These are phyloP conservation scores for Boletus rubroflammeus DNA, from an alignment of 768 basidiomycete genomes.

Conservation along the genomic window DNA sequence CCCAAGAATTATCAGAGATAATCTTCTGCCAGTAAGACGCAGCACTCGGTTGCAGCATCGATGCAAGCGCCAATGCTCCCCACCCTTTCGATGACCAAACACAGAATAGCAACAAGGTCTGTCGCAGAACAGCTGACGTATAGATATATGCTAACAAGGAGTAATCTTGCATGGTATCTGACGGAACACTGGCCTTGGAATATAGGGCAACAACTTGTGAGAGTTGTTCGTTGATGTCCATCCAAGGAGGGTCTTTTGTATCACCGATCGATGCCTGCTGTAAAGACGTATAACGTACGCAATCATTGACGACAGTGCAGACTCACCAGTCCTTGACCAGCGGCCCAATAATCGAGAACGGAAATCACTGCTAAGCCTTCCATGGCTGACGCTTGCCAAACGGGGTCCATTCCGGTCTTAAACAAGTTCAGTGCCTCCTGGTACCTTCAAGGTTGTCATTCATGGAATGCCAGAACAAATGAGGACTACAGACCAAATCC, in stretches of 20 bases:
- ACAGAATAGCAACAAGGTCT: slow-evolving; percentile 69
- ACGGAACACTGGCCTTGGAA: slow-evolving; percentile 48
- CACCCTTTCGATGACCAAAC: slow-evolving; percentile 88
- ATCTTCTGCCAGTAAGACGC: slow-evolving; percentile 59
- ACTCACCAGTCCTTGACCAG: slow-evolving; percentile 68
- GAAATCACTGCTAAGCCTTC: slow-evolving; percentile 82
- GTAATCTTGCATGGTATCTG: slow-evolving; percentile 52
- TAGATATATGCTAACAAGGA: slow-evolving; percentile 68
- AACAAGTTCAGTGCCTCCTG: slow-evolving; percentile 79
- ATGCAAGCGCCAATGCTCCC: slow-evolving; percentile 73
- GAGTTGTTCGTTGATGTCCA: slow-evolving; percentile 70
- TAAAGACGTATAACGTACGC: slow-evolving; percentile 6
- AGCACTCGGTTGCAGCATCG: slow-evolving; percentile 66
- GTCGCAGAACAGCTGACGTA: slow-evolving; percentile 62
- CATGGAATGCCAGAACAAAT: slow-evolving; percentile 7
- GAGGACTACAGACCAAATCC: slow-evolving; percentile 58
- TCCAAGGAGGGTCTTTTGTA: slow-evolving; percentile 71
- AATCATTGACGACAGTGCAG: neutral
- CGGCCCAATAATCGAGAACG: slow-evolving; percentile 82
- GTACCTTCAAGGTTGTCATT: slow-evolving; percentile 54
- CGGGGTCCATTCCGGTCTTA: slow-evolving; percentile 66
- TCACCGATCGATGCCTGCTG: slow-evolving; percentile 56
- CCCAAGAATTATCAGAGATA: slow-evolving; percentile 45
- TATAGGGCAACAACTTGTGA: slow-evolving; percentile 61
- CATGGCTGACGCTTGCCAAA: slow-evolving; percentile 87